Base-by-base conservation (phyloP, 192 early-diverging fungal genomes). In the Coemansia sp. region DNA sequence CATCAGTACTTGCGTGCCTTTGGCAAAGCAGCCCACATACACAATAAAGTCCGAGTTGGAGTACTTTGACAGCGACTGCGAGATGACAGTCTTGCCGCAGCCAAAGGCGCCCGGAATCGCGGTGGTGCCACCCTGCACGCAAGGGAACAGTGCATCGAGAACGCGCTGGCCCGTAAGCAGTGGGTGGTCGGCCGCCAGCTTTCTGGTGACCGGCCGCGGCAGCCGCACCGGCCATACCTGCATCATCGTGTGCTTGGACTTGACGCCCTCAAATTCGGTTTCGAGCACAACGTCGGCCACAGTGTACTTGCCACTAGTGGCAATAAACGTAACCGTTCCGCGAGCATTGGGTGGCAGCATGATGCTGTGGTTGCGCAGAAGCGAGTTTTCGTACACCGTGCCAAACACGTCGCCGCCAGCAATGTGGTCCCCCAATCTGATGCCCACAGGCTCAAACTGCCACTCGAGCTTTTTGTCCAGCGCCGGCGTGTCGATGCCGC, bases 41-140 rank as follows among this genome's bases (percentile, higher is more conserved):
- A 99, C 89, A 75, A 99, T 98, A 46, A 99, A 84, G 71, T 99
- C 95, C 35, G 95, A 98, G 85, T 99, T 99, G 56, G 97, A 99
- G 82, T 95, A 99, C 71, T 99, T 99, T 40, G 97, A 97, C 53
- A 99, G 77, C 3, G 97, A 89, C 80, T 99, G 97, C 9, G 95
- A 98, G 82, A 99, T 99, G 46, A 99, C 97, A 40, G 97, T 99
- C 82, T 99, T 99, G 32, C 97, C 97, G 72, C 97, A 99, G 39
- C 97, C 97, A 63, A 99, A 99, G 51, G 97, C 97, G 46, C 97
- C 97, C 13, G 97, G 97, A 79, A 99, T 99, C 34, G 95, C 95
- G 8, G 95, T 98, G 22, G 97, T 99, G 49, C 97, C 97, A 62
- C 97, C 97, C 73, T 97, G 94, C 2, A 98, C 94, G 76, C 97